These are phyloP conservation scores for Fusarium circinatum DNA, from an alignment of 2,329 filamentous ascomycete species.

Conservation along the genomic window DNA sequence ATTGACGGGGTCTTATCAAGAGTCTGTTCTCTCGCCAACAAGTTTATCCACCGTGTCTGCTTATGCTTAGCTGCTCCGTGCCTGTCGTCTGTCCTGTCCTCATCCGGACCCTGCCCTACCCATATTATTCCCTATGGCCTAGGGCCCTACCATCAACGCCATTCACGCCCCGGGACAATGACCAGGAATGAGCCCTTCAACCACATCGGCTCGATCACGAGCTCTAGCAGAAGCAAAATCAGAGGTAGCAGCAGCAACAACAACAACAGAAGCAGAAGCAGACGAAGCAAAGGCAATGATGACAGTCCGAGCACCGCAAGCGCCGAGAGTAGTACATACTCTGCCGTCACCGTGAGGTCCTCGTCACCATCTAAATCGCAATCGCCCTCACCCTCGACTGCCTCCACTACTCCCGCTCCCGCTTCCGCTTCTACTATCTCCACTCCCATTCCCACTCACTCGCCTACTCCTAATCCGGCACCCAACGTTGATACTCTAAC, in stretches of 20 bases:
- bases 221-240: slow-evolving; percentile 53
- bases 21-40: neutral
- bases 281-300: neutral
- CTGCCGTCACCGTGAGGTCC: slow-evolving; percentile 71
- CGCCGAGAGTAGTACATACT: slow-evolving; percentile 74
- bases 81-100: slow-evolving; percentile 34
- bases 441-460: slow-evolving; percentile 46
- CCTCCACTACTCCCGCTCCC: slow-evolving; percentile 49
- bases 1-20: slow-evolving; percentile 2
- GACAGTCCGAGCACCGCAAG: slow-evolving; percentile 51
- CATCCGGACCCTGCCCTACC: slow-evolving; percentile 29
- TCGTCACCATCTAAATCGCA: slow-evolving; percentile 40
- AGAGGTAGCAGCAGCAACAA: neutral
- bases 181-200: slow-evolving; percentile 71
- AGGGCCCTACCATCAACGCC: slow-evolving; percentile 44
- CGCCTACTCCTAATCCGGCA: slow-evolving; percentile 40
- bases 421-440: slow-evolving; percentile 46
- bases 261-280: neutral
- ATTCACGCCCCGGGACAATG: slow-evolving; percentile 64
- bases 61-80: slow-evolving; percentile 29
- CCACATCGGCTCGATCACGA: slow-evolving; percentile 63
- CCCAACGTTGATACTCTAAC: slow-evolving; percentile 22
- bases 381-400: slow-evolving; percentile 39
- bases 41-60: slow-evolving; percentile 24
- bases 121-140: slow-evolving; percentile 43